Conservation (phyloP, 306 rosid genomes). For the Glycine latifolia region DNA sequence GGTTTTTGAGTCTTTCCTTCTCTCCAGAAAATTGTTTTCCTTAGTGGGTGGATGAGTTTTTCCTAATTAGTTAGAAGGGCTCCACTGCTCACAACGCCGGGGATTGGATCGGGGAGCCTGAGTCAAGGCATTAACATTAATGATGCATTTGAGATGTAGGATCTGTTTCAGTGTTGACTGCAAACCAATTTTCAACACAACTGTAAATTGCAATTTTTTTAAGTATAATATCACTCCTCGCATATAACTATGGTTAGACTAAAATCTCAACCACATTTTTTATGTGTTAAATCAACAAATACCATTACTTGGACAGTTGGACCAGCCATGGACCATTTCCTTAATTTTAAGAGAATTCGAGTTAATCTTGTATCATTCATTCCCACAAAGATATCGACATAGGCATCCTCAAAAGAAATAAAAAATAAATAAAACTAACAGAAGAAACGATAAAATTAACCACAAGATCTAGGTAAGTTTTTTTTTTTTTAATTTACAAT, state of each 20-base stretch:
- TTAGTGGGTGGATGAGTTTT: not conserved
- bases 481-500: too few species aligned
- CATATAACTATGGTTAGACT: not conserved
- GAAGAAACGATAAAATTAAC: not conserved
- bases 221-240: too few species aligned
- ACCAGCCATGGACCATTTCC: too few species aligned
- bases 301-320: not conserved
- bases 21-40: not conserved
- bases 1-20: too few species aligned
- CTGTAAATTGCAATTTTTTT: not conserved
- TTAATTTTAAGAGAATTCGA: too few species aligned
- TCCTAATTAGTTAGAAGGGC: not conserved
- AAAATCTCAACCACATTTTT: not conserved
- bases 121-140: not conserved
- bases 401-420: not conserved
- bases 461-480: not conserved
- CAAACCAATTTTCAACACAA: not conserved
- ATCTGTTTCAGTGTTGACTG: not conserved
- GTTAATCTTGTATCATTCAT: too few species aligned
- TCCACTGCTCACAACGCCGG: not conserved
- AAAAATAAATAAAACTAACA: not conserved
- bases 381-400: too few species aligned
- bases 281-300: not conserved
- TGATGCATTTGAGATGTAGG: not conserved
- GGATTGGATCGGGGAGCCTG: too few species aligned